Evolutionary conservation across 257 asterid genomes (phyloP), one percentile per base, ranked within the genome.

Genomic region (Solanum piurae): DNA sequence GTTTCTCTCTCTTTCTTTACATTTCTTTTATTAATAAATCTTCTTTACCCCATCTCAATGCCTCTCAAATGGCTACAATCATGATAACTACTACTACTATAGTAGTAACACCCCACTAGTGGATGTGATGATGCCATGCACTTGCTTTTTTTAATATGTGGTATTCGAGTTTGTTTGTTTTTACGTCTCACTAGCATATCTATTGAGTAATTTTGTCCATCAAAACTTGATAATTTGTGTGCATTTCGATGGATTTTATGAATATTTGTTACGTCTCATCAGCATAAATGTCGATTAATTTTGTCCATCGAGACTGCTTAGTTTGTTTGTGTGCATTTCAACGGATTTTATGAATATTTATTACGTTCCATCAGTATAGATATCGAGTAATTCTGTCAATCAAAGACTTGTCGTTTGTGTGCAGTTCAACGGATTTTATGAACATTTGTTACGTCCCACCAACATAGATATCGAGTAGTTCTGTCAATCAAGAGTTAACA

Each of bases 91-190:
- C n/a, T 40, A 38, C 14, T 55, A 44, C 12, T 40, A 13, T 40
- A 13, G 68, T 80, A 34, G 73, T 46, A 27, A 62, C 37, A 49
- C 69, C 69, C 38, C 20, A 82, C 40, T 74, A 85, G 88, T 79
- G 91, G 91, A 68, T 68, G 89, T 87, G 90, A 88, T 91, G 91
- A 85, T 85, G 86, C 71, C 86, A 85, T 49, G 86, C 86, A 82
- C 86, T 49, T 29, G 5, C 16, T 46, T 49, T 46, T 76, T 7
- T 8, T 27, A 27, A 18, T 83, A 29, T 33, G 16, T 10, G 6
- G 1, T 83, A 3, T 20, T 64, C 42, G 5, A 55, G 37, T 55
- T 2, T 7, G 3, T 27, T 83, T 83, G 3, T 44, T 14, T 14
- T 49, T 64, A 25, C 4, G 0, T 64, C 29, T 11, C 8, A 64